A percentile compares a stretch with the other conserved stretches of the same genome.
These are phyloP conservation scores for Leccinum proliferum DNA, from an alignment of 1,284 basidiomycete species.

Conservation along the genomic window DNA sequence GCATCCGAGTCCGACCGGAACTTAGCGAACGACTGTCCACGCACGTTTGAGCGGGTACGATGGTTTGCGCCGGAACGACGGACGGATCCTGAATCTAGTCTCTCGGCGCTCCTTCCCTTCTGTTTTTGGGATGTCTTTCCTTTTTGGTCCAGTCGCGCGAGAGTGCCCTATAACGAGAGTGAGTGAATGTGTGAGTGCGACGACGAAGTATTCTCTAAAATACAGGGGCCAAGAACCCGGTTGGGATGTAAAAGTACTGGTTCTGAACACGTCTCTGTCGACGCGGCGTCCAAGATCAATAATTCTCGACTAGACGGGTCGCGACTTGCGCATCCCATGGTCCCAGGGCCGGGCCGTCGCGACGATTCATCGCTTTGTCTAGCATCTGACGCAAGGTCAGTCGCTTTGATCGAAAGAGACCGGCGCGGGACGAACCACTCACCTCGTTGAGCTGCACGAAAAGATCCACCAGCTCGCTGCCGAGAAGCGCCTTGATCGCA, in stretches of 20 bases:
- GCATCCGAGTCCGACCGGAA: too few relatives aligned
- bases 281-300: not conserved
- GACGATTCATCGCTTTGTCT: slow-evolving; percentile 12
- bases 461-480: slow-evolving; percentile 12
- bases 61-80: too few relatives aligned
- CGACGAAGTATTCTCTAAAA: not conserved
- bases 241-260: not conserved
- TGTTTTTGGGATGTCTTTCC: too few relatives aligned
- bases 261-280: not conserved
- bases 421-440: not conserved
- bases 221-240: not conserved
- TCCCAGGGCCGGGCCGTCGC: not conserved
- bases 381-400: slow-evolving; percentile 11
- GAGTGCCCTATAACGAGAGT: too few relatives aligned
- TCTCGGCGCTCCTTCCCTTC: too few relatives aligned
- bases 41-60: too few relatives aligned
- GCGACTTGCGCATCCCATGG: not conserved
- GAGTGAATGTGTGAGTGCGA: not conserved
- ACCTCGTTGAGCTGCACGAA: slow-evolving; percentile 25
- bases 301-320: slow-evolving; percentile 16
- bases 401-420: not conserved
- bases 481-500: slow-evolving; percentile 17
- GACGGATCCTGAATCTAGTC: too few relatives aligned
- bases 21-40: too few relatives aligned
- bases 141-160: too few relatives aligned